Evolutionary conservation across 768 basidiomycete genomes (phyloP).

Genomic region (Tubosaeta brunneosetosa): DNA sequence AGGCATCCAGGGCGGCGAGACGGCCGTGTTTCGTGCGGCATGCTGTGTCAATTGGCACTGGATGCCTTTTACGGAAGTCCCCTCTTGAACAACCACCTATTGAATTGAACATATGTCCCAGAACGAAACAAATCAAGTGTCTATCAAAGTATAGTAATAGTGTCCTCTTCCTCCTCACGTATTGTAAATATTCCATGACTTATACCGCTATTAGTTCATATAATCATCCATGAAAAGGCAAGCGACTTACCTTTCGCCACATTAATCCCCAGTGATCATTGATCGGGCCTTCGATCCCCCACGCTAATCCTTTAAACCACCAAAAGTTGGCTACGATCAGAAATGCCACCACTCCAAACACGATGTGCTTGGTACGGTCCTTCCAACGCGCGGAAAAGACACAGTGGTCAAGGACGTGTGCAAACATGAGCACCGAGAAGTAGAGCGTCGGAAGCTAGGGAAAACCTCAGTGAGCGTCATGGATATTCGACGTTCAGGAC

Average conservation of each 20-base stretch:
- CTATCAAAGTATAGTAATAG: background rate
- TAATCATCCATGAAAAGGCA: too few species aligned
- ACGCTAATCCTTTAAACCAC: conserved; percentile 91
- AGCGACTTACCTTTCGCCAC: conserved; percentile 61
- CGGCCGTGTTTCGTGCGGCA: background rate
- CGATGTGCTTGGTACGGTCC: conserved; percentile 60
- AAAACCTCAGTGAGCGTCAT: background rate
- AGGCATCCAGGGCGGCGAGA: background rate
- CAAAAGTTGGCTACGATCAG: conserved; percentile 77
- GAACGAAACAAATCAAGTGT: background rate
- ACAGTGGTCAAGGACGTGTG: conserved; percentile 89
- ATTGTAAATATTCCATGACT: conserved; percentile 31
- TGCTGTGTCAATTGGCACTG: background rate
- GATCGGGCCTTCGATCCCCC: conserved; percentile 89
- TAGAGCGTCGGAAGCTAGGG: conserved; percentile 88
- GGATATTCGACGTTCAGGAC: conserved; percentile 26
- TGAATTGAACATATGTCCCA: background rate
- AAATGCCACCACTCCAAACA: conserved; percentile 59
- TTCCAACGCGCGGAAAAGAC: conserved; percentile 75
- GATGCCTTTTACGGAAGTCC: conserved; percentile 16
- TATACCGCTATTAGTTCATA: conserved; percentile 10
- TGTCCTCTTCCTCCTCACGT: conserved; percentile 8
- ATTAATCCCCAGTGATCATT: conserved; percentile 70
- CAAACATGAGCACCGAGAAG: conserved; percentile 90
- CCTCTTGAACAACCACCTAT: background rate